Percentiles rank a stretch among this genome's conserved stretches.
Evolutionary conservation across 306 rosid species (phyloP).

Genomic region (Cicer judaicum): DNA sequence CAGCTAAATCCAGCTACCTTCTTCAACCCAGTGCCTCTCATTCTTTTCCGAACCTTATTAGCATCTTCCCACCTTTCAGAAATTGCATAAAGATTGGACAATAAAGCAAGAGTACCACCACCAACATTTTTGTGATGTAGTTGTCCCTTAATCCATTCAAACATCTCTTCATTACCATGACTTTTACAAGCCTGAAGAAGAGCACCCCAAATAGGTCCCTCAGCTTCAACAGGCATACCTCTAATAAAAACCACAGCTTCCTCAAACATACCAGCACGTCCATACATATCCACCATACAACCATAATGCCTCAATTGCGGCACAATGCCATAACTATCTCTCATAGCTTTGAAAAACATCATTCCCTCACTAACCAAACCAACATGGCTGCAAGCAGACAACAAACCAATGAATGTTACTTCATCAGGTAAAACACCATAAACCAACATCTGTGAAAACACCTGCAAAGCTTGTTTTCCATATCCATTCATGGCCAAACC

Average conservation of each 20-base stretch:
- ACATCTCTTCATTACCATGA: slow-evolving; percentile 65
- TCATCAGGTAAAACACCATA: slow-evolving; percentile 73
- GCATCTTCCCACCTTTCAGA: slow-evolving; percentile 77
- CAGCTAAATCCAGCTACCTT: slow-evolving; percentile 41
- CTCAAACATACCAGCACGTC: slow-evolving; percentile 62
- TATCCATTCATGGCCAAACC: slow-evolving; percentile 82
- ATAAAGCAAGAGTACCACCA: slow-evolving; percentile 66
- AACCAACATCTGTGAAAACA: slow-evolving; percentile 72
- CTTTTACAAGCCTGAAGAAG: slow-evolving; percentile 72
- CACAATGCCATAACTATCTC: slow-evolving; percentile 53
- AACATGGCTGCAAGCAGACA: slow-evolving; percentile 76
- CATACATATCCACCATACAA: slow-evolving; percentile 59
- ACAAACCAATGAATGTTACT: slow-evolving; percentile 67
- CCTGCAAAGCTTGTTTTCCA: slow-evolving; percentile 55
- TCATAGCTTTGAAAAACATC: slow-evolving; percentile 70
- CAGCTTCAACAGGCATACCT: slow-evolving; percentile 52
- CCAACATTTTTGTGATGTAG: slow-evolving; percentile 48
- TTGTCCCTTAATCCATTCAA: slow-evolving; percentile 56
- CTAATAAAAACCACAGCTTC: slow-evolving; percentile 65
- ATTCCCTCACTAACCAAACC: slow-evolving; percentile 52
- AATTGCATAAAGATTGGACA: slow-evolving; percentile 68
- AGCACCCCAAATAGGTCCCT: slow-evolving; percentile 70
- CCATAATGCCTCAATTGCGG: slow-evolving; percentile 56
- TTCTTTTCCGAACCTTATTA: slow-evolving; percentile 56
- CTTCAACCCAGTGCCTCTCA: slow-evolving; percentile 65